Evolutionary conservation across 2,329 filamentous ascomycete genomes (phyloP).

Genomic region (Phialocephala subalpina): DNA sequence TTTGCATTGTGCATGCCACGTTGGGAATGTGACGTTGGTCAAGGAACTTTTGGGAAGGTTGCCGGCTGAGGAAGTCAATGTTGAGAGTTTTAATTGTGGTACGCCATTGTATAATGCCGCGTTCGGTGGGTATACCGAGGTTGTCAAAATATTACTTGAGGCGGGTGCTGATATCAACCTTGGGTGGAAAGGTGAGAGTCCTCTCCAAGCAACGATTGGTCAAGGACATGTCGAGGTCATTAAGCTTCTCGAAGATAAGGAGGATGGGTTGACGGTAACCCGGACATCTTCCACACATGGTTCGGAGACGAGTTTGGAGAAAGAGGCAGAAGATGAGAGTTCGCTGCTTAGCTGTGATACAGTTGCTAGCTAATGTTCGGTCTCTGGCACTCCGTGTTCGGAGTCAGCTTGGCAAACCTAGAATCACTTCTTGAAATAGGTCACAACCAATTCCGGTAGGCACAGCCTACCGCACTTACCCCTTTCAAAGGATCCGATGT

Average conservation of each 20-base stretch:
- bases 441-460: too few species aligned
- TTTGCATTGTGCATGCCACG: conserved; percentile 13
- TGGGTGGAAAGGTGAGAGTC: conserved; percentile 14
- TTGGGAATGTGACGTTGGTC: conserved; percentile 18
- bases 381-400: too few species aligned
- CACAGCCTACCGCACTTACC: too few species aligned
- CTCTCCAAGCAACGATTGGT: conserved; percentile 10
- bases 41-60: conserved; percentile 15
- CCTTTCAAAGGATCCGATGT: too few species aligned
- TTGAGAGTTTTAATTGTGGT: conserved; percentile 8
- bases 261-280: neutral
- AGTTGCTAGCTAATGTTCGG: neutral
- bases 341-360: neutral
- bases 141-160: conserved; percentile 65
- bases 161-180: conserved; percentile 67
- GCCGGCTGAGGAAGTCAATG: conserved; percentile 13
- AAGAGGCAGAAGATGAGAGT: neutral
- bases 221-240: conserved; percentile 16
- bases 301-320: neutral
- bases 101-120: conserved; percentile 15
- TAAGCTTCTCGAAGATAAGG: conserved; percentile 7
- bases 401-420: neutral
- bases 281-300: neutral
- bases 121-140: conserved; percentile 38
- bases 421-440: too few species aligned